Base-by-base conservation (phyloP, 169 alveolate species). In the Plasmodium gonderi region DNA sequence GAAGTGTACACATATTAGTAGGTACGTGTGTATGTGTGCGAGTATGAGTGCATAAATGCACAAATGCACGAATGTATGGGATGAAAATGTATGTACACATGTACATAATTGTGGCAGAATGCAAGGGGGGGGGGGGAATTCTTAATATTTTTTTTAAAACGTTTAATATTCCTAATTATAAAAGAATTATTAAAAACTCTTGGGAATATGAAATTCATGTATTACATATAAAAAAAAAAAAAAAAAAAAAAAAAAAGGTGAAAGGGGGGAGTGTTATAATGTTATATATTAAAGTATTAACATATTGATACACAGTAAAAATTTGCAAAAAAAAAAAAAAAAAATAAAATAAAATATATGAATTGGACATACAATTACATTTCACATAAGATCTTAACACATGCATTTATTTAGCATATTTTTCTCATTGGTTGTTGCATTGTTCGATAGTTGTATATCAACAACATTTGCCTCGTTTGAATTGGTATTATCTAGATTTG, bases 401-500 rank as follows among this genome's bases (percentile, higher is more conserved):
- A 89, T 54, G 31, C 81, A 54, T 51, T 51, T 93, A 44, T 68
- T 92, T 31, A 75, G 44, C 64, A 92, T 26, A 90, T 79, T 92
- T 80, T 92, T 90, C 40, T 75, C 91, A 77, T 83, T 92, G 45
- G 87, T 36, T 40, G 38, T 23, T 33, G 77, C 42, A 83, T 83
- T 74, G 77, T 83, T 83, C 17, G 92, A 64, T 36, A 83, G 42
- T 60, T 83, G 92, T 69, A 83, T 83, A 49, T 83, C 92, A 40
- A 83, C 92, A 60, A 83, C 92, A 83, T 83, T 83, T 7, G 92
- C 77, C 45, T 91, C 92, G 69, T 83, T 77, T 4, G 40, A 33
- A 23, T 83, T 83, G 42, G 76, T 80, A 45, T 80, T 72, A 1
- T 95, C 95, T 31, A 80, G 68, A 81, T 90, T 85, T 23, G 97